Evolutionary conservation across 345 rosid genomes (phyloP).

Genomic region (Reutealis trisperma): DNA sequence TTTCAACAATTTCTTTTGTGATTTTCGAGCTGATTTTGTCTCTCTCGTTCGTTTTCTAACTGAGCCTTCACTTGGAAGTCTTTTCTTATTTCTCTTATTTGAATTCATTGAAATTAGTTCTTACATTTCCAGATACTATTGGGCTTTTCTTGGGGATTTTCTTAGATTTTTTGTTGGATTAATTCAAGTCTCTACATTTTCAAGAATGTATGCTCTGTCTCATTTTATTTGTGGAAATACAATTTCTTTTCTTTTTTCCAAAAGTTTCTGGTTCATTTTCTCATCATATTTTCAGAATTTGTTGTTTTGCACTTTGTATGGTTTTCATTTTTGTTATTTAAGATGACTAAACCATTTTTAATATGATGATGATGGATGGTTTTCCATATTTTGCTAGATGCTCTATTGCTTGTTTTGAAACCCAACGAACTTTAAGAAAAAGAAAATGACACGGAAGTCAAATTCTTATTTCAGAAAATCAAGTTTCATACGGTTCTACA

Average conservation of each 20-base stretch:
- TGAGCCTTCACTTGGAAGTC: neutral
- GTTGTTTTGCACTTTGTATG: neutral
- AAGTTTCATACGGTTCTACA: neutral
- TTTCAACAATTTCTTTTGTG: neutral
- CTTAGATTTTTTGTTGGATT: neutral
- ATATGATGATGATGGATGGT: neutral
- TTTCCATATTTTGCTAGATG: neutral
- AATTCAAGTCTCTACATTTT: neutral
- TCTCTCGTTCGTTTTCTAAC: too few relatives aligned
- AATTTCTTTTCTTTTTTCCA: neutral
- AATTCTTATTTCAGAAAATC: neutral
- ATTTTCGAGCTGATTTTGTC: neutral
- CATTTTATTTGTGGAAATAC: neutral
- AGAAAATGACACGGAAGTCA: neutral
- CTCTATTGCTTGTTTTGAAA: neutral
- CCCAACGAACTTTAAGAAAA: neutral
- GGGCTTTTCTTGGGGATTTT: neutral
- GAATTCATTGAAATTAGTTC: conserved; percentile 3
- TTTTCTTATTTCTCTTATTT: neutral
- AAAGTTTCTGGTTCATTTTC: neutral
- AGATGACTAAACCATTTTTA: neutral
- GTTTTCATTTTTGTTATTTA: neutral
- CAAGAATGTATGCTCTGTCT: neutral
- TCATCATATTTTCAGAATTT: neutral
- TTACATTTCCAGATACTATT: neutral